A percentile compares a stretch with the other conserved stretches of the same genome.
Evolutionary conservation across 331 rosid genomes (phyloP).

Genomic region (Malus hybrid): DNA sequence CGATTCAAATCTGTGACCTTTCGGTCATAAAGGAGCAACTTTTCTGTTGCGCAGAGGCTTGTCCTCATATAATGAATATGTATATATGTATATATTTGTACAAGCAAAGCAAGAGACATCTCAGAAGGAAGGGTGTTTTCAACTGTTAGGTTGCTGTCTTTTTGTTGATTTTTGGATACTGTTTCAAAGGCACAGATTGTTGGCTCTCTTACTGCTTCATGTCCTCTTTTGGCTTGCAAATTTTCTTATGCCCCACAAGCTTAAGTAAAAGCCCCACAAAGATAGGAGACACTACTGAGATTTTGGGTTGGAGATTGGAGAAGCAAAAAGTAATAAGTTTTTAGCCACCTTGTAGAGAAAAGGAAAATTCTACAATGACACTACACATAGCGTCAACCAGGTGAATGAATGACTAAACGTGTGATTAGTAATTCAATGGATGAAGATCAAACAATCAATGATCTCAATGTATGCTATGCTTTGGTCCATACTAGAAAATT

Average conservation of each 20-base stretch:
- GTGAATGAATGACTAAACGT: too few relatives aligned
- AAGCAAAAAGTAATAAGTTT: neutral
- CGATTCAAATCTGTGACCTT: too few relatives aligned
- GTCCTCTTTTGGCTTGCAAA: neutral
- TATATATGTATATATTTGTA: neutral
- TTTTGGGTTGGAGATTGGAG: neutral
- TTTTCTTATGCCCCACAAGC: constrained; percentile 1
- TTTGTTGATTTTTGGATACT: constrained; percentile 16
- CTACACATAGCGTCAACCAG: neutral
- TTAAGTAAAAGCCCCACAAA: neutral
- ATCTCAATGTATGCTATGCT: neutral
- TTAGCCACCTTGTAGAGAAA: neutral
- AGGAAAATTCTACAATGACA: too few relatives aligned
- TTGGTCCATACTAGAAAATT: neutral
- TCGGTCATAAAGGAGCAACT: too few relatives aligned
- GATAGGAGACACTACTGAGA: neutral
- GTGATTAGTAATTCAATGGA: neutral
- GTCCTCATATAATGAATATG: too few relatives aligned
- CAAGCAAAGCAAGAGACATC: constrained; percentile 14
- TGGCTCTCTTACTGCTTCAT: neutral
- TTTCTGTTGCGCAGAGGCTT: too few relatives aligned
- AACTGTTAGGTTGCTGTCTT: constrained; percentile 10
- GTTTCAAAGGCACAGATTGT: constrained; percentile 10
- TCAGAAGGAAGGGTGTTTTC: constrained; percentile 18
- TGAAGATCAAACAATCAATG: neutral